phyloP scores from a whole-genome alignment of 2,329 filamentous ascomycete species.

The Aspergillus texensis region DNA sequence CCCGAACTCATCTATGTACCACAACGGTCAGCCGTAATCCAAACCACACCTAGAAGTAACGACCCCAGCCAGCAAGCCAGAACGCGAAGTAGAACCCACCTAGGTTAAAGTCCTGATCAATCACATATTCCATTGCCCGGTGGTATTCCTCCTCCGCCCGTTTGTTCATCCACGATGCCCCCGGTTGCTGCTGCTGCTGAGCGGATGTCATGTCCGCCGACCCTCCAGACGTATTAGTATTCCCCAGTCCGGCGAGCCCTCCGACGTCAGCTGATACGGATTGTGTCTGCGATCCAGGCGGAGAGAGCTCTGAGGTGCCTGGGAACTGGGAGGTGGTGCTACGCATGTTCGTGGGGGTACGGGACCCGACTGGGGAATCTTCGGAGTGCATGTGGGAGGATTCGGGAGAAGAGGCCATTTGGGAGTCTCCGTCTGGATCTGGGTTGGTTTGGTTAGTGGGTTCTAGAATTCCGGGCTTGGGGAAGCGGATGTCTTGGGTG shows the following conservation, averaged over 20 bases:
- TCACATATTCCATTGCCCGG: conserved; percentile 51
- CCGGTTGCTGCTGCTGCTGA: conserved; percentile 39
- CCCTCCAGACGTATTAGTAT: neutral
- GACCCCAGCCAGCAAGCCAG: neutral
- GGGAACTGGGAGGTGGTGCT: conserved; percentile 23
- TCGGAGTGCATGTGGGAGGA: conserved; percentile 43
- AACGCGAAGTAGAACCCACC: conserved; percentile 28
- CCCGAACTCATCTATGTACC: conserved; percentile 45
- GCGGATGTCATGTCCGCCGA: neutral
- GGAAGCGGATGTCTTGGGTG: conserved; percentile 7
- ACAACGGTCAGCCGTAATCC: conserved; percentile 2
- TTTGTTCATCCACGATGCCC: conserved; percentile 58
- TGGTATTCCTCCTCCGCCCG: conserved; percentile 60
- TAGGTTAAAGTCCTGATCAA: conserved; percentile 56
- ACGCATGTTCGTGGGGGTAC: conserved; percentile 44
- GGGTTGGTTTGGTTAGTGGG: conserved; percentile 2
- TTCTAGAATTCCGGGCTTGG: conserved; percentile 10
- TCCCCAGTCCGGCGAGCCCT: neutral
- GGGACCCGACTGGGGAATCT: conserved; percentile 40
- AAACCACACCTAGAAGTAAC: neutral
- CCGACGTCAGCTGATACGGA: conserved; percentile 7
- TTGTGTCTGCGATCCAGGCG: conserved; percentile 54
- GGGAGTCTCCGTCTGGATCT: conserved; percentile 60
- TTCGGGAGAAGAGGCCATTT: conserved; percentile 55
- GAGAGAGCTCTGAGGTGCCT: conserved; percentile 53